Evolutionary conservation across 768 basidiomycete species (phyloP), one percentile per base, ranked within the genome.

Genomic region (Podaxis sp.): DNA sequence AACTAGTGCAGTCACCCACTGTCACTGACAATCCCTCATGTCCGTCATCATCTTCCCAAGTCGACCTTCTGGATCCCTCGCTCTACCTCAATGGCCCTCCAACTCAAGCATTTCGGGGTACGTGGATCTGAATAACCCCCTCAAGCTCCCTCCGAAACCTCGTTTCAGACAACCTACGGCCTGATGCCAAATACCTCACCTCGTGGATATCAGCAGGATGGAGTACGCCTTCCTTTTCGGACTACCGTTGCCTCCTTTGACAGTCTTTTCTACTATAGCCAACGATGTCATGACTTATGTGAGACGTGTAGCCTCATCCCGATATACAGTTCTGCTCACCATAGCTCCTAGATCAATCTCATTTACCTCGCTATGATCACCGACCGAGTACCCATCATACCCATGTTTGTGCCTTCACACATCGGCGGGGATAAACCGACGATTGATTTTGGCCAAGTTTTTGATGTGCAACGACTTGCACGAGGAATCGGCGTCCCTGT

Each of bases 241-340:
- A 9, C 44, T 25, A 48, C 14, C 38, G 23, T 25, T 48, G n/a
- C 27, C 11, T 14, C 21, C 16, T 3, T 51, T 56, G 50, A 69
- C 57, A 46, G 57, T 52, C 37, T 42, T 62, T 63, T 57, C 16
- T 65, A 23, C 32, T 32, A 10, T 50, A 90, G 88, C 88, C 5
- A 90, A 90, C 76, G 88, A 90, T 73, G 86, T 89, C 32, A 88
- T 89, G 83, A 88, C 88, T 59, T 86, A 85, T 67, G 84, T 84
- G 61, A 65, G 80, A 64, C 52, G 14, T 18, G 16, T 11, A 44
- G n/a, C 47, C 37, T 35, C 4, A 4, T 21, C 53, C 42, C 42
- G 32, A 47, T 35, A 5, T 13, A 35, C 35, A 35, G 21, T 53
- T 32, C 44, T 50, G 25, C 42, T 55, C 23, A 64, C 6, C 40